Evolutionary conservation across 208 protist species (phyloP), one percentile per base, ranked within the genome.

Genomic region (Histomonas meleagridis): DNA sequence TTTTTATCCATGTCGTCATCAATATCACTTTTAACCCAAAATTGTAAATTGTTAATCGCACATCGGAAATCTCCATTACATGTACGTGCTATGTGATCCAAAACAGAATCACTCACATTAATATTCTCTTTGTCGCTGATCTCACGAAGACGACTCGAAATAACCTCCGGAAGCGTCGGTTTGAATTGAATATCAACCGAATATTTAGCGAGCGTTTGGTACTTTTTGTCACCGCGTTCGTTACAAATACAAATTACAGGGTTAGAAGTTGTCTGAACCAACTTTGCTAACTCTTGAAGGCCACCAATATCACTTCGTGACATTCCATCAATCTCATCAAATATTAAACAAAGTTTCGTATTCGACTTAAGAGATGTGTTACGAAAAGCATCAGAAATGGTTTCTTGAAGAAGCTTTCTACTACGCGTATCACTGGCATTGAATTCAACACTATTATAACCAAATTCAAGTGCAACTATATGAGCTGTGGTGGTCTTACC

Each of bases 261-360:
- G 23, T 92, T 86, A 32, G 94, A 94, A 10, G 96, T 97, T 26
- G 26, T 93, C 90, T 98, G 97, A 78, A 99, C 97, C 92, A 99
- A 95, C 90, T 97, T 86, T 90, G 98, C 96, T 18, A 99, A 94
- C 93, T 98, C 97, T 26, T 95, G 95, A 23, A 99, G 95, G 62
- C 98, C 98, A 14, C 98, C 98, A 70, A 97, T 93, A 94, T 99
- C 98, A 51, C 95, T 95, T 38, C 46, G 18, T 16, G 95, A 96
- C 96, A 99, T 99, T 90, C 98, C 98, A 93, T 99, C 98, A 21
- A 99, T 97, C 94, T 99, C 98, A 94, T 99, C 98, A 97, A 99
- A 99, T 18, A 99, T 95, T 28, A 97, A 16, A 55, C 76, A 86
- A 65, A 32, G 60, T 65, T n/a, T n/a, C 28, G 9, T 72, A 16